A percentile compares a stretch with the other conserved stretches of the same genome.
phyloP scores from a whole-genome alignment of 2,329 filamentous ascomycete genomes.

The Teratosphaeria destructans region DNA sequence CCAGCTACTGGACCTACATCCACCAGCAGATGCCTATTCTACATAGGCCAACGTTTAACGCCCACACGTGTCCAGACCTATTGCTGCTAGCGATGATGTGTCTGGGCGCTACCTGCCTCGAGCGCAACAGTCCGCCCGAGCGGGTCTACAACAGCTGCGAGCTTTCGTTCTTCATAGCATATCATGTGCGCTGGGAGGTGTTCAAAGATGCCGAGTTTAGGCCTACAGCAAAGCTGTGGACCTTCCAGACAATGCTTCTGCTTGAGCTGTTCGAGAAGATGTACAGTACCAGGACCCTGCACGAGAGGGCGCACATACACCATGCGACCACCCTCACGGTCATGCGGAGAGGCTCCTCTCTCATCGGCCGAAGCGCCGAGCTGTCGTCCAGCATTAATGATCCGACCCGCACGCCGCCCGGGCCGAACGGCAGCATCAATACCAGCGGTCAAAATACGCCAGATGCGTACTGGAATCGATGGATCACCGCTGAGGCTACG shows the following conservation, averaged over 20 bases:
- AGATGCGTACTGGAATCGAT: constrained; percentile 90
- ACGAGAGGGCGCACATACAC: constrained; percentile 92
- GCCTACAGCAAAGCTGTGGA: constrained; percentile 88
- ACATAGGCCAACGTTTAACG: constrained; percentile 86
- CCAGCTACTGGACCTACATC: constrained; percentile 90
- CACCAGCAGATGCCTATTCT: constrained; percentile 90
- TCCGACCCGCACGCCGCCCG: constrained; percentile 29
- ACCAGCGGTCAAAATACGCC: constrained; percentile 48
- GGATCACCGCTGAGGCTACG: constrained; percentile 91
- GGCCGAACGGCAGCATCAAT: constrained; percentile 38
- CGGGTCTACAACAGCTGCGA: constrained; percentile 68
- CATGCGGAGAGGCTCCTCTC: constrained; percentile 84
- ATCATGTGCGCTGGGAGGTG: constrained; percentile 90
- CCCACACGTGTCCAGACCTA: constrained; percentile 75
- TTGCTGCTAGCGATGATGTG: constrained; percentile 82
- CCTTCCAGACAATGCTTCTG: constrained; percentile 82
- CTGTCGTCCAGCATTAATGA: constrained; percentile 65
- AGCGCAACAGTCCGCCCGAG: constrained; percentile 66
- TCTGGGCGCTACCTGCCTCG: constrained; percentile 81
- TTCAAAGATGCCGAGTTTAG: constrained; percentile 86
- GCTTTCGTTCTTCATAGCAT: constrained; percentile 79
- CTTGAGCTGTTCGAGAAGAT: constrained; percentile 96
- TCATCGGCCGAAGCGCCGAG: constrained; percentile 80
- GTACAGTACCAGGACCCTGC: constrained; percentile 83
- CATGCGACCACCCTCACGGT: constrained; percentile 91